Percentiles rank a stretch among this genome's conserved stretches.
Evolutionary conservation across 768 basidiomycete species (phyloP).

Genomic region (Serendipita vermifera): DNA sequence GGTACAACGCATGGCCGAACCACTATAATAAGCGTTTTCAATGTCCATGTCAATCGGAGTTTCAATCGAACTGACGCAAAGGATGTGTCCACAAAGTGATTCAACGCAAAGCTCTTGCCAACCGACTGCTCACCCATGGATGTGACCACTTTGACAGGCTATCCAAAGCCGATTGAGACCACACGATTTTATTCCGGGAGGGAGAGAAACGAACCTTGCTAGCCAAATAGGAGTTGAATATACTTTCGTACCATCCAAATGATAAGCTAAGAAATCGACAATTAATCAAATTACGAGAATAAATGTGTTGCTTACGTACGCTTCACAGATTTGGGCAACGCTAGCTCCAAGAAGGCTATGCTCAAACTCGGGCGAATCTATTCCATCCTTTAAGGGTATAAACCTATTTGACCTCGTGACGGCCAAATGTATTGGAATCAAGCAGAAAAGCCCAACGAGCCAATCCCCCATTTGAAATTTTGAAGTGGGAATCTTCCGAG

Average conservation of each 20-base stretch:
- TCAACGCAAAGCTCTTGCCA: conserved; percentile 45
- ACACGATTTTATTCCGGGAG: conserved; percentile 39
- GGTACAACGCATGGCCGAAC: conserved; percentile 17
- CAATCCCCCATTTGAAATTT: conserved; percentile 42
- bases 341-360: conserved; percentile 44
- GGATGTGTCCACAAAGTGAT: conserved; percentile 50
- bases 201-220: conserved; percentile 32
- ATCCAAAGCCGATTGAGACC: conserved; percentile 11
- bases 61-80: conserved; percentile 38
- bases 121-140: conserved; percentile 61
- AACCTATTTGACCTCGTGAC: conserved; percentile 48
- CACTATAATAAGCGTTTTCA: background rate
- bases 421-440: conserved; percentile 54
- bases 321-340: conserved; percentile 42
- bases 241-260: conserved; percentile 53
- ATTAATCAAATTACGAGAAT: background rate
- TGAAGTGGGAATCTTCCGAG: conserved; percentile 17
- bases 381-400: conserved; percentile 46
- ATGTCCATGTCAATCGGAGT: background rate
- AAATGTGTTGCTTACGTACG: conserved; percentile 12
- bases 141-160: conserved; percentile 53
- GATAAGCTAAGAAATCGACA: conserved; percentile 23
- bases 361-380: conserved; percentile 38
- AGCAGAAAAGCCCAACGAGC: conserved; percentile 45
- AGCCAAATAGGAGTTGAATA: conserved; percentile 51